Evolutionary conservation across 352 stramenopile genomes (phyloP).

Genomic region (Globisporangium splendens): DNA sequence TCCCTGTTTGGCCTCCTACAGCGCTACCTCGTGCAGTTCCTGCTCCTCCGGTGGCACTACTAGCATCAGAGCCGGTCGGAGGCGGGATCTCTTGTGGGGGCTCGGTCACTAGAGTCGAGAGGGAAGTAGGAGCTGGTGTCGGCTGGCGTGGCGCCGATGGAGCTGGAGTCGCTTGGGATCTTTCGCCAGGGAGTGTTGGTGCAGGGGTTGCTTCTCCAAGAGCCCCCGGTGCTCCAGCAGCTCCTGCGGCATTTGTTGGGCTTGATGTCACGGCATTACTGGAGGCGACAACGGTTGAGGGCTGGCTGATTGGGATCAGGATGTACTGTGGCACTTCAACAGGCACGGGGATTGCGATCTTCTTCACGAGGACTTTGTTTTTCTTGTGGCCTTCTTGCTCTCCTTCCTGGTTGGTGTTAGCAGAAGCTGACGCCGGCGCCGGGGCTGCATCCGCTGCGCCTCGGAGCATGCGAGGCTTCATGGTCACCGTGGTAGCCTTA

Average conservation of each 20-base stretch:
- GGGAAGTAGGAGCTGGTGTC: background rate
- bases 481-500: too few relatives aligned
- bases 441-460: too few relatives aligned
- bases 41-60: too few relatives aligned
- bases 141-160: background rate
- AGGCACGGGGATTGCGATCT: slow-evolving; percentile 4
- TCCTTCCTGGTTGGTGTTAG: background rate
- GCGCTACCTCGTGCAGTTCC: too few relatives aligned
- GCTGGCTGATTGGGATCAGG: slow-evolving; percentile 3
- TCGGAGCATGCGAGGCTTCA: too few relatives aligned
- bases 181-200: background rate
- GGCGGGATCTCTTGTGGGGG: too few relatives aligned
- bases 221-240: background rate
- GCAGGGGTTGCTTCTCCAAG: background rate
- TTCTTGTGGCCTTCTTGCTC: background rate
- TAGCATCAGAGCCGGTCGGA: too few relatives aligned
- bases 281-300: background rate
- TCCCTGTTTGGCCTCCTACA: too few relatives aligned
- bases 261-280: background rate
- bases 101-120: background rate
- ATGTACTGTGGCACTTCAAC: slow-evolving; percentile 4
- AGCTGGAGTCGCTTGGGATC: background rate
- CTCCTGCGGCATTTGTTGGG: background rate
- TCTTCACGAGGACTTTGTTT: slow-evolving; percentile 4
- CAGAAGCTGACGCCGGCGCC: too few relatives aligned